phyloP scores from a whole-genome alignment of 148 eudicot genomes.

The Rhododendron mucronatum region DNA sequence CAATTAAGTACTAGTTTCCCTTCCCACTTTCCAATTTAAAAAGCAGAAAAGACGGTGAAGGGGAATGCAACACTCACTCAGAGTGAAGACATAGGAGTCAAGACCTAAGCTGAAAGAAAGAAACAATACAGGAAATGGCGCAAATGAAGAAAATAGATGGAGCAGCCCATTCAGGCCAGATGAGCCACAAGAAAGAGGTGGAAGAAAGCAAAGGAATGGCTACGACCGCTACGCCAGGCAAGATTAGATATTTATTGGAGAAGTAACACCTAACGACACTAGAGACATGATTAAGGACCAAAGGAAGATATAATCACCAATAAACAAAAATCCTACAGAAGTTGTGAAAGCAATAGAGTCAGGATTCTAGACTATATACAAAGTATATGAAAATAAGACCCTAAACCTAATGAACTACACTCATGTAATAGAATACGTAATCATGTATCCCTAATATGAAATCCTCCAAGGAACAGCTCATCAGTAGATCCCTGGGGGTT shows the following conservation, averaged over 20 bases:
- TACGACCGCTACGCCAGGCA: neutral
- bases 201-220: neutral
- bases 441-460: neutral
- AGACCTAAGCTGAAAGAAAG: conserved; percentile 25
- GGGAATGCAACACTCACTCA: conserved; percentile 15
- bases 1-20: conserved; percentile 25
- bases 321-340: conserved; percentile 11
- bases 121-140: conserved; percentile 4
- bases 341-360: conserved; percentile 19
- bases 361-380: conserved; percentile 45
- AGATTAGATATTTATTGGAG: neutral
- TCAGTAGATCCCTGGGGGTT: neutral
- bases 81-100: conserved; percentile 28
- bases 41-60: conserved; percentile 46
- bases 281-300: neutral
- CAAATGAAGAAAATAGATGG: conserved; percentile 7
- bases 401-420: conserved; percentile 22
- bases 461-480: neutral
- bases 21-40: conserved; percentile 57
- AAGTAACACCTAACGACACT: neutral
- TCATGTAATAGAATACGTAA: conserved; percentile 18
- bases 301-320: conserved; percentile 7
- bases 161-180: conserved; percentile 18
- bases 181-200: neutral
- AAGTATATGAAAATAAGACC: conserved; percentile 23